phyloP scores from a whole-genome alignment of 2,329 filamentous ascomycete species.

The Penicillium aurantiogriseum region DNA sequence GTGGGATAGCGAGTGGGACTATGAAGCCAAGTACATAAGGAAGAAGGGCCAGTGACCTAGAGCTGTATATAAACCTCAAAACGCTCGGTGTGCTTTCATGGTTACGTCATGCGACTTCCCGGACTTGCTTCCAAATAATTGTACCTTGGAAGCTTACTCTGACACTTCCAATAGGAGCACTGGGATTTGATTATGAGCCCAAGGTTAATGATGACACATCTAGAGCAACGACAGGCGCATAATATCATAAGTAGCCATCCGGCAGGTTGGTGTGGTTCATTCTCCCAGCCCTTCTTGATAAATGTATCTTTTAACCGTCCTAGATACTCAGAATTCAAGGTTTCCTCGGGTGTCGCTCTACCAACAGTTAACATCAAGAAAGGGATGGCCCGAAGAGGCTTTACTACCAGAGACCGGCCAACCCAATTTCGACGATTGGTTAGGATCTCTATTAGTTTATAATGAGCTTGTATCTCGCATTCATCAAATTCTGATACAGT shows the following conservation, averaged over 20 bases:
- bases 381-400: no score
- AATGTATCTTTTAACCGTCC: no score
- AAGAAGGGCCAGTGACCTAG: background rate
- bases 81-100: background rate
- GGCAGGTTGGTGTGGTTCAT: background rate
- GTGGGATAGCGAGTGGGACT: no score
- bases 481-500: no score
- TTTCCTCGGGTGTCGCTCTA: no score
- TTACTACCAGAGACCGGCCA: no score
- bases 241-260: background rate
- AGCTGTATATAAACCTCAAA: background rate
- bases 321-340: no score
- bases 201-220: background rate
- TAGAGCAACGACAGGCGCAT: background rate
- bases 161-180: background rate
- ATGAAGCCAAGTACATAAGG: background rate
- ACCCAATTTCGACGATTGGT: no score
- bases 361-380: no score
- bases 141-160: no score
- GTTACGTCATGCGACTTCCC: background rate
- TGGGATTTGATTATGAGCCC: background rate
- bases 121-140: background rate
- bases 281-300: background rate
- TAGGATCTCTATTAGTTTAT: no score
- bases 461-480: background rate